A percentile compares a stretch with the other conserved stretches of the same genome.
Conservation (phyloP, 176 grass and related monocot species). For the Pontederia crassipes region DNA sequence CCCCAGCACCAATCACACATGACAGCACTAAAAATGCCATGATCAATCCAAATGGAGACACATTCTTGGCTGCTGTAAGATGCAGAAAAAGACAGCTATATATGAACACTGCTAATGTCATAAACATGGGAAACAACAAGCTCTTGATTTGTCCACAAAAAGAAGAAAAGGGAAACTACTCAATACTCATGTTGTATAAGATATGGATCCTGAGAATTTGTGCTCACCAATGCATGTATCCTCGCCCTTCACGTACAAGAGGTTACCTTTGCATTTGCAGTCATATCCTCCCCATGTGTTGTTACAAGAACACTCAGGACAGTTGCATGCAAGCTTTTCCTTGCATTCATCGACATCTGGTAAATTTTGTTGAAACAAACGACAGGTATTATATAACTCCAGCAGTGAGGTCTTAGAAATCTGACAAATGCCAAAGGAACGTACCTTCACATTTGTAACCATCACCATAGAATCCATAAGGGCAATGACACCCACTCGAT, state of each 20-base stretch:
- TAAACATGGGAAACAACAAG: neutral
- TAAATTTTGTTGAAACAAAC: neutral
- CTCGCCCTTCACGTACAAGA: constrained; percentile 56
- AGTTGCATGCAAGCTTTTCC: constrained; percentile 59
- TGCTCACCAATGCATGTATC: constrained; percentile 73
- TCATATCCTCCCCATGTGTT: constrained; percentile 80
- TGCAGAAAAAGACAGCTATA: neutral
- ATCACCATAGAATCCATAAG: constrained; percentile 57
- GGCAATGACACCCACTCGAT: constrained; percentile 54
- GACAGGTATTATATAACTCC: neutral
- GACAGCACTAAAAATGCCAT: constrained; percentile 42
- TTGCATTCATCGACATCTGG: constrained; percentile 79
- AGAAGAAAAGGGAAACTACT: neutral
- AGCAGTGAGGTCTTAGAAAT: neutral
- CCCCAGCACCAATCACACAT: constrained; percentile 36
- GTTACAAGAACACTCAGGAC: constrained; percentile 60
- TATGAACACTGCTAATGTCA: neutral
- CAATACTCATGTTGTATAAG: neutral
- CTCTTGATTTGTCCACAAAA: neutral
- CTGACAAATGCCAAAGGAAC: neutral
- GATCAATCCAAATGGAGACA: constrained; percentile 38
- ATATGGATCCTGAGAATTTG: neutral
- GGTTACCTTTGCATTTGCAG: constrained; percentile 52
- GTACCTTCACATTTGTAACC: constrained; percentile 61
- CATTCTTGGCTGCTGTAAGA: constrained; percentile 38